These are phyloP conservation scores for Tirmania nivea DNA, from an alignment of 495 filamentous ascomycete genomes.

Conservation along the genomic window DNA sequence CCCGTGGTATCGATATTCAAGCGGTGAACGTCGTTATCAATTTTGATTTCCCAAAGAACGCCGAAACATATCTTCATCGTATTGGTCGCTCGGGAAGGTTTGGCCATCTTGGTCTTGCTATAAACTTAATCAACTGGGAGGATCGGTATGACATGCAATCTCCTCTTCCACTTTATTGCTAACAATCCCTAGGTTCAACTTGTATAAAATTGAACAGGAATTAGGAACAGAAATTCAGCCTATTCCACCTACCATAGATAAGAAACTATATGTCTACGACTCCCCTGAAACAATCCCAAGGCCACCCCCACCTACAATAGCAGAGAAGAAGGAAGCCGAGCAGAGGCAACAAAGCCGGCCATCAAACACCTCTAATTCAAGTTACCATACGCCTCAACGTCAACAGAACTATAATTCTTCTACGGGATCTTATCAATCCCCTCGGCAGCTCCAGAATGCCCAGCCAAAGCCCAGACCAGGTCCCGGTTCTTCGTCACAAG, in stretches of 20 bases:
- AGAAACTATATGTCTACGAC: conserved; percentile 95
- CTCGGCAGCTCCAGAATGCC: neutral
- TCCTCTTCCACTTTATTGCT: conserved; percentile 1
- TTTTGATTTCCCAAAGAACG: conserved; percentile 99
- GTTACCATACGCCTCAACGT: neutral
- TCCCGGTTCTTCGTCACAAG: neutral
- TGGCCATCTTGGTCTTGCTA: conserved; percentile 88
- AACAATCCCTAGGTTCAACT: conserved; percentile 41
- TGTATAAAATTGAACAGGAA: conserved; percentile 96
- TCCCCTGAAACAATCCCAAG: conserved; percentile 84
- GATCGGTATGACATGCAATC: conserved; percentile 32
- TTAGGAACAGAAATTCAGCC: conserved; percentile 91
- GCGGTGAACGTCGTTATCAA: conserved; percentile 99
- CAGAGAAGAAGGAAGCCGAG: neutral
- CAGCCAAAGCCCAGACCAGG: neutral
- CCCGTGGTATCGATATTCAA: conserved; percentile 97
- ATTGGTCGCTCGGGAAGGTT: conserved; percentile 96
- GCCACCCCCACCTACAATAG: conserved; percentile 24
- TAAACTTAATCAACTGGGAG: conserved; percentile 99
- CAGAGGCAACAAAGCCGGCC: neutral
- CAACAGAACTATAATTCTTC: neutral
- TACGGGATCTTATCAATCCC: neutral
- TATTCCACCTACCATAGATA: conserved; percentile 85
- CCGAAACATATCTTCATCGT: conserved; percentile 95
- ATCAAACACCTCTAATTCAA: neutral